Evolutionary conservation across 163 green algal species (phyloP).

Genomic region (Prototheca wickerhamii): DNA sequence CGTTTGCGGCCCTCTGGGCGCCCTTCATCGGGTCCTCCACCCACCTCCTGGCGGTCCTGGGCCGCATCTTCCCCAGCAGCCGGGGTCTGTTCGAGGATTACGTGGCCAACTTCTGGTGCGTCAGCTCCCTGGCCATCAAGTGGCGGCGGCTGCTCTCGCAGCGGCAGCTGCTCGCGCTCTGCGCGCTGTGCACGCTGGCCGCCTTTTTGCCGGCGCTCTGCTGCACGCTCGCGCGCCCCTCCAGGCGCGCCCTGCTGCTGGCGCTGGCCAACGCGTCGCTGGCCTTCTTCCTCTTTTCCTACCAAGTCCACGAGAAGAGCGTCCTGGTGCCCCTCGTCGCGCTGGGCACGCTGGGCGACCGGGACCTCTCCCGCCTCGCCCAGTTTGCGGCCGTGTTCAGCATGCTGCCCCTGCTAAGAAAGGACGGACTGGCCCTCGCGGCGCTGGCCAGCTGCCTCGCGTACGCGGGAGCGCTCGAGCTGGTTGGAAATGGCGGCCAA

Average conservation of each 20-base stretch:
- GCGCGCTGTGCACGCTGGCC: slow-evolving; percentile 47
- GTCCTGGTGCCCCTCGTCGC: slow-evolving; percentile 86
- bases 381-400: slow-evolving; percentile 61
- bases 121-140: slow-evolving; percentile 64
- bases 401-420: slow-evolving; percentile 85
- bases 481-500: no score
- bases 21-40: slow-evolving; percentile 56
- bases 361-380: slow-evolving; percentile 23
- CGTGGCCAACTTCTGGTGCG: slow-evolving; percentile 97
- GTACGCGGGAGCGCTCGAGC: not conserved
- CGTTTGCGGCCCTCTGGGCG: slow-evolving; percentile 70
- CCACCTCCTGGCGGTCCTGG: slow-evolving; percentile 34
- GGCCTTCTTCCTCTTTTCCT: slow-evolving; percentile 94
- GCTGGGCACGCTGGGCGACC: slow-evolving; percentile 50
- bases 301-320: slow-evolving; percentile 97
- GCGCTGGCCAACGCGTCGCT: slow-evolving; percentile 73
- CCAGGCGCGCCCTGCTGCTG: slow-evolving; percentile 56
- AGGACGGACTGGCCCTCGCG: slow-evolving; percentile 64
- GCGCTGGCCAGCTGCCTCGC: slow-evolving; percentile 13
- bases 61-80: slow-evolving; percentile 71
- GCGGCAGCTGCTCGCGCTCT: slow-evolving; percentile 32
- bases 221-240: slow-evolving; percentile 50
- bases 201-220: slow-evolving; percentile 54
- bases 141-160: slow-evolving; percentile 61
- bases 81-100: slow-evolving; percentile 96